A percentile compares a stretch with the other conserved stretches of the same genome.
phyloP scores from a whole-genome alignment of 345 rosid species.

The Orychophragmus violaceus region DNA sequence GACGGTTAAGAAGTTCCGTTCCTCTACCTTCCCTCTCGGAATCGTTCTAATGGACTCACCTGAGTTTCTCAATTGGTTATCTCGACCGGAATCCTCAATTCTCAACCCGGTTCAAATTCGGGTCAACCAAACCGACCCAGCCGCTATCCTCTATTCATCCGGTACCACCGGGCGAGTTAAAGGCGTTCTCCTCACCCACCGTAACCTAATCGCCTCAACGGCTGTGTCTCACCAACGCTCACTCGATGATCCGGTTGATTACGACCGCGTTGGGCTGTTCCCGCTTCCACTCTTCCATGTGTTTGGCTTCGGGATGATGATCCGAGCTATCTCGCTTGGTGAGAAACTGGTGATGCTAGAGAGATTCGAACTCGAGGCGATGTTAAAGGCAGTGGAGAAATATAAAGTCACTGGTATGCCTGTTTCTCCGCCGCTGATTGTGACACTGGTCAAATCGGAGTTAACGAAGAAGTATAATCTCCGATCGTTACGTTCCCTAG shows the following conservation, averaged over 20 bases:
- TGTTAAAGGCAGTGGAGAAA: slow-evolving; percentile 54
- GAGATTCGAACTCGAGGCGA: slow-evolving; percentile 48
- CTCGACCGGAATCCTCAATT: not conserved
- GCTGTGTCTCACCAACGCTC: slow-evolving; percentile 37
- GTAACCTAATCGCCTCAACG: slow-evolving; percentile 57
- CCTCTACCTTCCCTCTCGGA: slow-evolving; percentile 34
- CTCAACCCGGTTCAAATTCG: slow-evolving; percentile 5
- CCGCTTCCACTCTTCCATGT: slow-evolving; percentile 50
- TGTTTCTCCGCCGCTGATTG: slow-evolving; percentile 76
- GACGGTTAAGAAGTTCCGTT: slow-evolving; percentile 34
- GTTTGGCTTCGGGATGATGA: slow-evolving; percentile 43
- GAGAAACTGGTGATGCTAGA: slow-evolving; percentile 39
- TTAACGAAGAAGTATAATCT: slow-evolving; percentile 57
- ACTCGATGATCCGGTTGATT: slow-evolving; percentile 14
- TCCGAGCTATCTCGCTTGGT: slow-evolving; percentile 37
- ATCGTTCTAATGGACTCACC: slow-evolving; percentile 66
- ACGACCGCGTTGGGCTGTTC: slow-evolving; percentile 44
- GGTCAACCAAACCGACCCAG: slow-evolving; percentile 57
- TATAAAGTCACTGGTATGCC: slow-evolving; percentile 58
- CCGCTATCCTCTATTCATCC: slow-evolving; percentile 69
- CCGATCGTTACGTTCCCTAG: slow-evolving; percentile 49
- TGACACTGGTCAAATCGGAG: slow-evolving; percentile 63
- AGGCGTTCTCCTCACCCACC: slow-evolving; percentile 63
- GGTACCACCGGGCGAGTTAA: slow-evolving; percentile 79
- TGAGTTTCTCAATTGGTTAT: slow-evolving; percentile 50